Evolutionary conservation across 257 asterid genomes (phyloP), one percentile per base, ranked within the genome.

Genomic region (Nicotiana attenuata): DNA sequence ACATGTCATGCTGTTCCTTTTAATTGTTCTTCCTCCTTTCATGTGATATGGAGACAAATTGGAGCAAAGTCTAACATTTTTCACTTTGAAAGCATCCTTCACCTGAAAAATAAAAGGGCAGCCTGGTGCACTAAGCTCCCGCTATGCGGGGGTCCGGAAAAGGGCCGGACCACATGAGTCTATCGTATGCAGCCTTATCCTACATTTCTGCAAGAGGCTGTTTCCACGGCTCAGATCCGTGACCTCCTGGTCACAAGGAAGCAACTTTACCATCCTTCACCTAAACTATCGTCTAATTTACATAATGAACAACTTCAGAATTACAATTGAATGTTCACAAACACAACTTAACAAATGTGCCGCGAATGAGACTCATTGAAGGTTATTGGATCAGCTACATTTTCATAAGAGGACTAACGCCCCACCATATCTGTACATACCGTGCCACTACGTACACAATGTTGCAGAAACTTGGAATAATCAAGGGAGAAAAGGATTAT

Each of bases 401-500:
- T 61, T 50, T 61, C 67, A 61, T 24, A 61, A 61, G 9, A 47
- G 79, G 24, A 47, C 24, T 69, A 38, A 22, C 35, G 10, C 8
- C 78, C 15, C 24, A 1, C 0, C 20, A 15, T 41, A 69, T 69
- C 0, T 69, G 45, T 69, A 41, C 59, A 69, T 26, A 65, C 41
- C 9, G 6, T 35, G 45, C 45, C 10, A 7, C 45, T 38, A 38
- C 59, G 17, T 53, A 53, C 59, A 53, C n/a, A 11, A 20, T 69
- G 57, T 69, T 20, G 22, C 7, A 53, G 19, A 53, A 53, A 53
- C 5, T 47, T 45, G 14, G 38, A 22, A 20, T 17, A 26, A 33
- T 91, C 82, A 93, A 63, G 97, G 97, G 66, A 93, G 97, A 86
- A 93, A 91, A 53, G 97, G 97, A 81, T 93, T 93, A 82, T 83